Base-by-base conservation (phyloP, 306 rosid genomes). In the Styphnolobium japonicum region DNA sequence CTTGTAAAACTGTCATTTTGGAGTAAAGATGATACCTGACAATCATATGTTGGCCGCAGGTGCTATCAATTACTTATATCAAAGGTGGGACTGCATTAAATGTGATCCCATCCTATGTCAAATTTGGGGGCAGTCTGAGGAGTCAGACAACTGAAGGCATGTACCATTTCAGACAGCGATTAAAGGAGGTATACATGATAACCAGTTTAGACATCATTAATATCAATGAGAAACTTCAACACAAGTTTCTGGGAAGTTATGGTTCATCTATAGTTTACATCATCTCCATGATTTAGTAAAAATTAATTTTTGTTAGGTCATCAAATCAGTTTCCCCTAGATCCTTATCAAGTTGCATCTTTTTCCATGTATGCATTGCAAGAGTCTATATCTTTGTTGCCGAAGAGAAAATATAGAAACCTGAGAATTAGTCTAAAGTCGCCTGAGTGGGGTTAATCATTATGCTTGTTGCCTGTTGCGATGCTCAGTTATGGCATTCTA, bases 121-220 rank as follows among this genome's bases (percentile, higher is more conserved):
- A 82, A 71, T 88, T 92, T 67, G 92, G 97, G 21, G 94, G 97
- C 46, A 82, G 90, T 18, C 62, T 92, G 51, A 87, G 94, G 86
- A 85, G 94, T 82, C 92, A 78, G 70, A 88, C 97, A 40, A 87
- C 90, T 16, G 84, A 90, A 73, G 89, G 93, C 69, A 70, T 90
- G 89, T 63, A 67, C 78, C 86, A 81, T 71, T 87, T 92, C 67
- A 86, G 78, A 74, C 84, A 60, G 69, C 76, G 90, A 66, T 62
- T 92, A 71, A 90, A 90, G 40, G 93, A 88, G 92, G 93, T 84
- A 78, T 14, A 31, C 52, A 29, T 67, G 49, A 42, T 63, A 73
- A 65, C 10, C 15, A 46, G 43, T 80, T 56, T 52, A n/a, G 64
- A 70, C 71, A 52, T 22, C 65, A 57, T 53, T 57, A 45, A 40